Percentiles rank a stretch among this genome's conserved stretches.
Evolutionary conservation across 2,329 filamentous ascomycete species (phyloP).

Genomic region (Monilinia aucupariae): DNA sequence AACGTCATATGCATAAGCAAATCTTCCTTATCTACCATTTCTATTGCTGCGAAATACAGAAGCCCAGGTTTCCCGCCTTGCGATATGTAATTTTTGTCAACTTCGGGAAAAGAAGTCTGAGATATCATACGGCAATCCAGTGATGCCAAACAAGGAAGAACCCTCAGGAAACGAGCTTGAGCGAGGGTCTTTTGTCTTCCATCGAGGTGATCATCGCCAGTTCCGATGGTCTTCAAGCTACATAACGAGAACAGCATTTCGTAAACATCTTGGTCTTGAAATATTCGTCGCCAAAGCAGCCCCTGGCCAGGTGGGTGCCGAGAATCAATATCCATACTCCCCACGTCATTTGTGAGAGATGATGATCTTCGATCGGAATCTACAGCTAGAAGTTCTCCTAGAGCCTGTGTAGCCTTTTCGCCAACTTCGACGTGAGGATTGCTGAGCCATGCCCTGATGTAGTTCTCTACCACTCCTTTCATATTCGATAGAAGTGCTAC

Average conservation of each 20-base stretch:
- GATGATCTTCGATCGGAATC: slow-evolving; percentile 43
- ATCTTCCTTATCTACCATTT: slow-evolving; percentile 35
- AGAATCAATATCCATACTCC: slow-evolving; percentile 35
- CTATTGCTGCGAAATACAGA: slow-evolving; percentile 32
- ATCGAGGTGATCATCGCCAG: slow-evolving; percentile 26
- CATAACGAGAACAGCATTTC: slow-evolving; percentile 42
- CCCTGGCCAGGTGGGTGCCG: slow-evolving; percentile 45
- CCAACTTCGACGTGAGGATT: slow-evolving; percentile 51
- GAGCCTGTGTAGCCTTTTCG: slow-evolving; percentile 45
- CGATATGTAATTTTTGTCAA: slow-evolving; percentile 27
- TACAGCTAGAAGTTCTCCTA: slow-evolving; percentile 50
- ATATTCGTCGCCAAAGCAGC: slow-evolving; percentile 49
- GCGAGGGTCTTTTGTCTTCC: slow-evolving; percentile 35
- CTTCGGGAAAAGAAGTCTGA: slow-evolving; percentile 29
- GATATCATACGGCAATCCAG: slow-evolving; percentile 30
- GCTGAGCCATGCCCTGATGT: slow-evolving; percentile 50
- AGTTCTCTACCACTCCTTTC: slow-evolving; percentile 43
- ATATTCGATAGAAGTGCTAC: slow-evolving; percentile 47
- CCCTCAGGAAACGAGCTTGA: slow-evolving; percentile 33
- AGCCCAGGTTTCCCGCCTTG: slow-evolving; percentile 25
- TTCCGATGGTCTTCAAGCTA: slow-evolving; percentile 26
- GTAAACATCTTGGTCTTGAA: slow-evolving; percentile 44
- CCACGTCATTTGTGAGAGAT: slow-evolving; percentile 33
- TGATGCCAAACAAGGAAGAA: slow-evolving; percentile 32
- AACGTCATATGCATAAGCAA: slow-evolving; percentile 36